Percentiles rank a stretch among this genome's conserved stretches.
These are phyloP conservation scores for Coniosporium apollinis DNA, from an alignment of 495 filamentous ascomycete genomes.

Conservation along the genomic window DNA sequence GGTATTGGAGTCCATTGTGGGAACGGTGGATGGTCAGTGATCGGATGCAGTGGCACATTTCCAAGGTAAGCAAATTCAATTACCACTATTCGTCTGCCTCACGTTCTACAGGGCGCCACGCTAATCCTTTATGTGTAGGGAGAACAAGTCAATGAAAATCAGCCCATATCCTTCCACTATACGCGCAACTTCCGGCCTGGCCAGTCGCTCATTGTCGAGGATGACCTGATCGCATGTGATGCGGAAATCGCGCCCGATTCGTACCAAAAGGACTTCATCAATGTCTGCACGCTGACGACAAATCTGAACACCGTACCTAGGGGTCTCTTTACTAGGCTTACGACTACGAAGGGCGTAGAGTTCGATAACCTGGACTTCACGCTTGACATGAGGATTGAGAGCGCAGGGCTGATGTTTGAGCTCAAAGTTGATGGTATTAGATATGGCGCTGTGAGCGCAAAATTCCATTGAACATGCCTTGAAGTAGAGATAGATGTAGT, in stretches of 20 bases:
- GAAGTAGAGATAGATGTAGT: too few relatives aligned
- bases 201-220: slow-evolving; percentile 48
- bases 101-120: slow-evolving; percentile 37
- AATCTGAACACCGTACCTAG: slow-evolving; percentile 53
- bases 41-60: slow-evolving; percentile 68
- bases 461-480: too few relatives aligned
- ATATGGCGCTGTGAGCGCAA: slow-evolving; percentile 54
- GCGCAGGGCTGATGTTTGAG: slow-evolving; percentile 53
- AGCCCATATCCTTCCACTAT: slow-evolving; percentile 59
- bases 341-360: slow-evolving; percentile 54
- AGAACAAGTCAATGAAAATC: too few relatives aligned
- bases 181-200: slow-evolving; percentile 58
- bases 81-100: slow-evolving; percentile 1
- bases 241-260: slow-evolving; percentile 40
- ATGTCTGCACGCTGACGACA: slow-evolving; percentile 62
- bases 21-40: slow-evolving; percentile 68
- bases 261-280: slow-evolving; percentile 29
- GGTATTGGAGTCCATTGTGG: slow-evolving; percentile 63
- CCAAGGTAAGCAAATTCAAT: slow-evolving; percentile 34
- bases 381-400: slow-evolving; percentile 59
- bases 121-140: slow-evolving; percentile 49
- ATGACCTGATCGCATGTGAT: slow-evolving; percentile 57
- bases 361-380: slow-evolving; percentile 64
- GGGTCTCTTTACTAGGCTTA: slow-evolving; percentile 45
- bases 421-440: slow-evolving; percentile 54